Evolutionary conservation across 805 yeast species (phyloP), one percentile per base, ranked within the genome.

Genomic region (Candida argentea): DNA sequence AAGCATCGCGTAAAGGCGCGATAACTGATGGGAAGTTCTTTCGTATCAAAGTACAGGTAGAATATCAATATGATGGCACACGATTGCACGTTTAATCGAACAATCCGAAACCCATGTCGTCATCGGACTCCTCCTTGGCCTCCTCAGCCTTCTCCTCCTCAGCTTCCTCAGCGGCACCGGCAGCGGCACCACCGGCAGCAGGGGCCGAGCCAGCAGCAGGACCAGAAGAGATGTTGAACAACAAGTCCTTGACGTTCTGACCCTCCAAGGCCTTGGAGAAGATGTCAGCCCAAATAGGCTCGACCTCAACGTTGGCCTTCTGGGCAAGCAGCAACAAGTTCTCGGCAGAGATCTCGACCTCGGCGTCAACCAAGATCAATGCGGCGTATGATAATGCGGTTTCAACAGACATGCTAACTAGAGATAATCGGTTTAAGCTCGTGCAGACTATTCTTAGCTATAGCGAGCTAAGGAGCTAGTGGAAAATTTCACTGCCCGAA

Each of bases 321-420:
- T 44, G 24, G 40, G 53, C 52, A 53, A 62, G 61, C 36, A 59
- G 39, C 31, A 49, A 40, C 49, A 62, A 60, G 55, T 62, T 62
- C 44, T 62, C 67, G 39, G 67, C 34, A 37, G 61, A 38, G 53
- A 62, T 59, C 52, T 61, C 67, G 43, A 61, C 46, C 24, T 62
- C 67, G 38, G 68, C 44, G 49, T 62, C 68, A 33, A 67, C 67
- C 51, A 62, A 58, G 58, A 62, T 60, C 50, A 62, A 61, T 44
- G 68, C 67, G 36, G 68, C 68, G 63, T 62, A 62, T 31, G 67
- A 61, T 50, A 62, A 59, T 50, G 66, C 65, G 34, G 67, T 49
- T 58, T 62, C 68, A 44, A 55, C 50, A 45, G 68, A 61, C 68
- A 62, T 62, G 29, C 14, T 32, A 55, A 61, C 67, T 61, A 62